These are phyloP conservation scores for Lizanozyma gosingica DNA, from an alignment of 1,139 yeast species.

Conservation along the genomic window DNA sequence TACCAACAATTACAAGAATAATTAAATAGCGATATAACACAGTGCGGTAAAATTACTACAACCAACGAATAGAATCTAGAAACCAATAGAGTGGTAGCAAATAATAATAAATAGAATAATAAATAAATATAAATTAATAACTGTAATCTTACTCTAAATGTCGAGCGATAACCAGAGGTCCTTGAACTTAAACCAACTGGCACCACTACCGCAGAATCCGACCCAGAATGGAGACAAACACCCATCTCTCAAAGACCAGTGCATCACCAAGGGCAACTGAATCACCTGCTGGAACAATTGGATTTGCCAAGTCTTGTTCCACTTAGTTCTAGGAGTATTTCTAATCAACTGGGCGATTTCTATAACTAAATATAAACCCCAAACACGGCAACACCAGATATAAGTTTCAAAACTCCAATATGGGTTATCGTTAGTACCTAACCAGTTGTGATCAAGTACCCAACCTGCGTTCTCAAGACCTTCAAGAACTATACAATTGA, in stretches of 20 bases:
- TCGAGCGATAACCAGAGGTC: slow-evolving; percentile 19
- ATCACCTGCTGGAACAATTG: slow-evolving; percentile 30
- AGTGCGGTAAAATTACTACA: too few species aligned
- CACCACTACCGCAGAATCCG: slow-evolving; percentile 39
- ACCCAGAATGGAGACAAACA: slow-evolving; percentile 47
- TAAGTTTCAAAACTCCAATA: slow-evolving; percentile 39
- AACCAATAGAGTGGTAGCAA: too few species aligned
- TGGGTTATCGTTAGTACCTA: slow-evolving; percentile 33
- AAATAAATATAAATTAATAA: too few species aligned
- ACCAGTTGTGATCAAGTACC: slow-evolving; percentile 48
- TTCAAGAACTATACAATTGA: slow-evolving; percentile 39
- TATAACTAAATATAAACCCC: slow-evolving; percentile 45
- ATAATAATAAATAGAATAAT: too few species aligned
- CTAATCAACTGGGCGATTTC: slow-evolving; percentile 39
- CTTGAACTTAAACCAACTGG: slow-evolving; percentile 38
- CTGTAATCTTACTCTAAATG: background rate
- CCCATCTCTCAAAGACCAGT: slow-evolving; percentile 50
- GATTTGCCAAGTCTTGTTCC: slow-evolving; percentile 31
- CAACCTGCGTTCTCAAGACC: slow-evolving; percentile 51
- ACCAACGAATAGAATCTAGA: too few species aligned
- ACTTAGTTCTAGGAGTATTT: slow-evolving; percentile 28
- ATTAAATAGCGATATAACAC: too few species aligned
- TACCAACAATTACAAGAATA: too few species aligned
- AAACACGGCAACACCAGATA: slow-evolving; percentile 44
- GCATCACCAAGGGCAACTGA: slow-evolving; percentile 48